Percentiles rank a stretch among this genome's conserved stretches.
phyloP scores from a whole-genome alignment of 2,329 filamentous ascomycete species.

The Exophiala phaeomuriformis region DNA sequence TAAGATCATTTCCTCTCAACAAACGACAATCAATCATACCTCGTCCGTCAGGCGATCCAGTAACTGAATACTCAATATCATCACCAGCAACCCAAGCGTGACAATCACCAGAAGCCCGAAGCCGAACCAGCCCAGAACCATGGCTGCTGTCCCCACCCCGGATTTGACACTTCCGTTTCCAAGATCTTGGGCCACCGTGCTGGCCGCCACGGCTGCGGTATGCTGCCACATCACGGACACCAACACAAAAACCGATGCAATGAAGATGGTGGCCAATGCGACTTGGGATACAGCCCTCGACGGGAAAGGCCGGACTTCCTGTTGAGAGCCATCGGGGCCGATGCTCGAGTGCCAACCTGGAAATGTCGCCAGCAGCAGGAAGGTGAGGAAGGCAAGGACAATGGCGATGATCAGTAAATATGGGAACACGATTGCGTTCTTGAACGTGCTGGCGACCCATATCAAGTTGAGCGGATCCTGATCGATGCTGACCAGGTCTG shows the following conservation, averaged over 20 bases:
- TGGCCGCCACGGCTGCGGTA: constrained; percentile 90
- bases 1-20: not conserved
- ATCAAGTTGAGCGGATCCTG: constrained; percentile 95
- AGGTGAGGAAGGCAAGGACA: constrained; percentile 92
- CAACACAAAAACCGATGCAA: constrained; percentile 58
- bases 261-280: constrained; percentile 83
- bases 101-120: constrained; percentile 91
- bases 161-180: constrained; percentile 81
- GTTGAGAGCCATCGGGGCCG: constrained; percentile 70
- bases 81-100: constrained; percentile 86
- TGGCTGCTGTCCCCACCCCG: constrained; percentile 86
- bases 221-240: constrained; percentile 61
- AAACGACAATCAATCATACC: constrained; percentile 18
- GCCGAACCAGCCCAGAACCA: constrained; percentile 97
- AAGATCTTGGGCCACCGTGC: constrained; percentile 85
- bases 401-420: constrained; percentile 97
- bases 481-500: constrained; percentile 79
- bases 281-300: constrained; percentile 87
- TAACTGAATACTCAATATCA: constrained; percentile 89
- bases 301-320: constrained; percentile 90
- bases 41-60: constrained; percentile 54
- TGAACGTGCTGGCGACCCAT: constrained; percentile 95
- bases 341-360: constrained; percentile 94
- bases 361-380: constrained; percentile 91
- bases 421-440: constrained; percentile 96